Conservation (phyloP, 1,139 yeast species). For the Pichia sp. region DNA sequence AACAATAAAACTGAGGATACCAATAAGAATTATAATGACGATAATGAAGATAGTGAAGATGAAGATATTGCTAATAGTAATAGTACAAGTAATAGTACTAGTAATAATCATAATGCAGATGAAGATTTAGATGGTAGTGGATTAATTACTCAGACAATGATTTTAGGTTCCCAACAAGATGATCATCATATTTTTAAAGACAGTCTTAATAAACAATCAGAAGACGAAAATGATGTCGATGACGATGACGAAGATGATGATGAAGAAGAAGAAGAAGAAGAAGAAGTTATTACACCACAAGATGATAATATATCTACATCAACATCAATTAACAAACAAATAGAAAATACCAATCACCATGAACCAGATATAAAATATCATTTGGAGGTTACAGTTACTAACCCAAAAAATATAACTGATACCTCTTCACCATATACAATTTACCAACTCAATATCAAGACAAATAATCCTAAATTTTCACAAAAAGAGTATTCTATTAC, state of each 20-base stretch:
- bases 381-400: neutral
- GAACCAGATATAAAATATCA: neutral
- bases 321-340: neutral
- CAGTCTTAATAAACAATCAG: neutral
- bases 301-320: neutral
- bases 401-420: constrained; percentile 40
- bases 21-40: neutral
- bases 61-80: neutral
- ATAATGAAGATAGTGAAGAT: neutral
- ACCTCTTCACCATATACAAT: constrained; percentile 79
- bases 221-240: neutral
- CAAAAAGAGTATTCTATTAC: constrained; percentile 31
- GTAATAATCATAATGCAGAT: neutral
- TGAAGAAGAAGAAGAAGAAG: neutral
- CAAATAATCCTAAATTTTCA: constrained; percentile 41
- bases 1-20: too few relatives aligned
- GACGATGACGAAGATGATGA: neutral
- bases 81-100: neutral
- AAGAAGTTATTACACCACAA: neutral
- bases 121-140: constrained; percentile 11
- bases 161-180: constrained; percentile 6
- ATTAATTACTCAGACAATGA: constrained; percentile 15
- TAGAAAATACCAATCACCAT: neutral
- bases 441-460: constrained; percentile 61
- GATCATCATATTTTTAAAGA: neutral